Evolutionary conservation across 345 rosid genomes (phyloP), one percentile per base, ranked within the genome.

Genomic region (Eucalyptus grandis): DNA sequence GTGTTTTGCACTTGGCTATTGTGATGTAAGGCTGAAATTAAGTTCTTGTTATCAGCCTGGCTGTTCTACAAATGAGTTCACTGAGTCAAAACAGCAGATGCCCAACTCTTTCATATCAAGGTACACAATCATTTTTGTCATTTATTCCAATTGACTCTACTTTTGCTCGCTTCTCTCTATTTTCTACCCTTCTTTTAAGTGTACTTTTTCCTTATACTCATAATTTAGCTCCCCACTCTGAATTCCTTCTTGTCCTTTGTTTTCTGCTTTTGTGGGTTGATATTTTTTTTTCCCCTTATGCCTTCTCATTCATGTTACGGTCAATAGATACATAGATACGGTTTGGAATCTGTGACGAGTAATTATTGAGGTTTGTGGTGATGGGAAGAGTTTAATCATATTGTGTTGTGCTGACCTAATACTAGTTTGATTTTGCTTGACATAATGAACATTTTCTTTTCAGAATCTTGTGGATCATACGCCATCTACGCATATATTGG

Each of bases 61-160:
- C 87, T 98, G 99, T 93, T 96, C 98, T 27, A 97, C n/a, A n/a
- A n/a, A 95, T 91, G 98, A 98, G 94, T 93, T 98, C 65, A 92
- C 98, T 91, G 96, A 86, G 92, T 93, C 67, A 93, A 92, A 88
- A 90, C 93, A 69, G 88, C 92, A 24, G 94, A 95, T 91, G 96
- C 95, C 53, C 97, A 96, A 89, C 97, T 97, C 89, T 91, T 97
- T 90, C 96, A 94, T 87, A 95, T 98, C 86, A 98, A 96, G 99
- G 99, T 96, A 90, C 51, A 8, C 87, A 24, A 82, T 85, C 56
- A 53, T 86, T n/a, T n/a, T 69, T 77, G 46, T 77, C 24, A 13
- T 87, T 27, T 49, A 87, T 85, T 58, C 44, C 54, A 54, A 19
- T 49, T 34, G 83, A 60, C 83, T 77, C 14, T 77, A 21, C 27